These are phyloP conservation scores for Linnemannia schmuckeri DNA, from an alignment of 192 early-diverging fungal genomes.

Conservation along the genomic window DNA sequence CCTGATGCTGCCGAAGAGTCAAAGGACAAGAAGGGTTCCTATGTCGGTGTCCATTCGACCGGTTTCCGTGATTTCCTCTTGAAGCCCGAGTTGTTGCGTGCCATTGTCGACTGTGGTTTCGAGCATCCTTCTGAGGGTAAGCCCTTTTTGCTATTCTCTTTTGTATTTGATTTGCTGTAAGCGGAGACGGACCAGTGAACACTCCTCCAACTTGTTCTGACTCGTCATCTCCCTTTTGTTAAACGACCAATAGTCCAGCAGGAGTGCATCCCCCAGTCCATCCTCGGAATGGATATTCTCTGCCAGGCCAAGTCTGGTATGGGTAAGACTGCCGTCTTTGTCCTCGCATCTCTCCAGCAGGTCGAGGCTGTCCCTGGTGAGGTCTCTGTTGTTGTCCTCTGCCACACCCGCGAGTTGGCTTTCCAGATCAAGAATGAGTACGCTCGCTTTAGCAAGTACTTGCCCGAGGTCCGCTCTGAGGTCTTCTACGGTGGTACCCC, in stretches of 20 bases:
- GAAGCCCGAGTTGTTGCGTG: slow-evolving; percentile 94
- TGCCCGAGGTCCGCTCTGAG: slow-evolving; percentile 92
- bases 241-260: slow-evolving; percentile 84
- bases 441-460: slow-evolving; percentile 94
- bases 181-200: not conserved
- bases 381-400: slow-evolving; percentile 91
- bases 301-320: slow-evolving; percentile 99
- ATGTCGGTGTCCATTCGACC: slow-evolving; percentile 98
- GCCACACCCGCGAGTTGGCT: slow-evolving; percentile 98
- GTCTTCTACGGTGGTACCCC: slow-evolving; percentile 94
- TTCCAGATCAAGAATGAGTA: slow-evolving; percentile 99
- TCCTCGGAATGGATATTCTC: slow-evolving; percentile 96
- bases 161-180: not conserved
- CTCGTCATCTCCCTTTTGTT: not conserved
- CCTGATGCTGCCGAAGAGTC: slow-evolving; percentile 68
- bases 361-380: slow-evolving; percentile 86
- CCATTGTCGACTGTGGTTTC: slow-evolving; percentile 98
- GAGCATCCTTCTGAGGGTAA: slow-evolving; percentile 97
- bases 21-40: slow-evolving; percentile 96
- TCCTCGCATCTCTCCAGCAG: slow-evolving; percentile 95
- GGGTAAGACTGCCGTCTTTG: slow-evolving; percentile 99
- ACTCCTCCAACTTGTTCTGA: not conserved
- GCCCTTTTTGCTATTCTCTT: not conserved
- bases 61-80: slow-evolving; percentile 98
- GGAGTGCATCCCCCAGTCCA: slow-evolving; percentile 97